These are phyloP conservation scores for Akebia trifoliata DNA, from an alignment of 164 flowering plant species.

Conservation along the genomic window DNA sequence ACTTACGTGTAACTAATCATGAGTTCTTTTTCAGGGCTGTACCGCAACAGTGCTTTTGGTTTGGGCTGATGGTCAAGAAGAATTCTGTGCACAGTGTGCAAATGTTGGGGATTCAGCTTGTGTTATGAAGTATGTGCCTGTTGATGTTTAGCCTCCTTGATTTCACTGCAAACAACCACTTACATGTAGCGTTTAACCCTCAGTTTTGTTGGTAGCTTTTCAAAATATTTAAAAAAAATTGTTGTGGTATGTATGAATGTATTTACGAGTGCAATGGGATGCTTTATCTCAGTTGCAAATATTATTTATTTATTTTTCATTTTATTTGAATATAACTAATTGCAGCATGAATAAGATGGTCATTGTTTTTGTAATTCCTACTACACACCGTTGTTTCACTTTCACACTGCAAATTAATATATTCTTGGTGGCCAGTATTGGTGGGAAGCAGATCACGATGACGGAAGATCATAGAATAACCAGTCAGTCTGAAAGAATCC, in stretches of 20 bases:
- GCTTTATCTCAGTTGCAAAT: too few species aligned
- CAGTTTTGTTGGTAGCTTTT: too few species aligned
- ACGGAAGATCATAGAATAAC: conserved; percentile 86
- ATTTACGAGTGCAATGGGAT: too few species aligned
- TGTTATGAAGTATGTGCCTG: conserved; percentile 59
- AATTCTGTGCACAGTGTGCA: conserved; percentile 83
- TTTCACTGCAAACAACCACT: neutral
- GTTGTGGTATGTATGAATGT: too few species aligned
- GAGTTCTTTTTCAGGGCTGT: conserved; percentile 72
- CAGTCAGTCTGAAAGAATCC: conserved; percentile 66
- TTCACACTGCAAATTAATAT: neutral
- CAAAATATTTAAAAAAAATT: too few species aligned
- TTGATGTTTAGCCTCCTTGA: conserved; percentile 4
- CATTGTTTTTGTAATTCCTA: neutral
- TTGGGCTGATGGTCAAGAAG: conserved; percentile 64
- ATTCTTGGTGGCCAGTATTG: conserved; percentile 72
- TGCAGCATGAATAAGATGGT: too few species aligned
- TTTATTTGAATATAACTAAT: too few species aligned
- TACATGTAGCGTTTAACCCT: neutral
- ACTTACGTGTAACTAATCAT: too few species aligned
- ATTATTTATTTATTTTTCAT: too few species aligned
- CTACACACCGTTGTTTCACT: neutral
- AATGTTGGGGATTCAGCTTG: conserved; percentile 98
- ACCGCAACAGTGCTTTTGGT: conserved; percentile 91
- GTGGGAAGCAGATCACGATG: conserved; percentile 68